Evolutionary conservation across 2,329 filamentous ascomycete genomes (phyloP).

Genomic region (Botryotinia narcissicola): DNA sequence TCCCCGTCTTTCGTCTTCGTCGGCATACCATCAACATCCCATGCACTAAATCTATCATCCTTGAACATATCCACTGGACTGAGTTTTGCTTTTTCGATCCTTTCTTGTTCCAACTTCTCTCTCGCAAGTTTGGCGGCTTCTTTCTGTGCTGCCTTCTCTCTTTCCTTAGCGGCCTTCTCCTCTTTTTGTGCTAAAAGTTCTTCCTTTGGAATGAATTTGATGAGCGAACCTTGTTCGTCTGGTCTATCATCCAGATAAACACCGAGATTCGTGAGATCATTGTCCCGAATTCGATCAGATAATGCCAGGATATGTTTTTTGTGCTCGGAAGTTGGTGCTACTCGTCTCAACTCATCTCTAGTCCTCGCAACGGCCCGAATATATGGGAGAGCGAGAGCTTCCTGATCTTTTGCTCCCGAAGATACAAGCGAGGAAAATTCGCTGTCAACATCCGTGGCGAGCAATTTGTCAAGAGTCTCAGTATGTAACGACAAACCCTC

Average conservation of each 20-base stretch:
- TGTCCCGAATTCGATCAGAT: conserved; percentile 78
- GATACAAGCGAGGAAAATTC: conserved; percentile 49
- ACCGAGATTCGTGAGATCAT: conserved; percentile 75
- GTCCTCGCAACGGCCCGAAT: conserved; percentile 45
- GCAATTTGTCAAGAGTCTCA: conserved; percentile 44
- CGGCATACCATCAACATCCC: conserved; percentile 81
- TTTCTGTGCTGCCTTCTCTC: conserved; percentile 55
- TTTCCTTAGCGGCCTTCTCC: conserved; percentile 59
- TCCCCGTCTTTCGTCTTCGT: conserved; percentile 73
- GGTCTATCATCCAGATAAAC: conserved; percentile 79
- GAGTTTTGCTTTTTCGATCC: conserved; percentile 55
- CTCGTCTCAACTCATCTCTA: conserved; percentile 51
- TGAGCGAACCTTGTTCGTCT: conserved; percentile 66
- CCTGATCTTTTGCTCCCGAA: conserved; percentile 49
- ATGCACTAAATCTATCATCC: conserved; percentile 64
- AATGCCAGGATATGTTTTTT: conserved; percentile 72
- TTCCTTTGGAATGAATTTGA: conserved; percentile 61
- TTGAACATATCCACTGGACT: conserved; percentile 57
- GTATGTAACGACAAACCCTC: conserved; percentile 48
- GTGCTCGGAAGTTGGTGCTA: conserved; percentile 51
- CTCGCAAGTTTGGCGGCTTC: conserved; percentile 37
- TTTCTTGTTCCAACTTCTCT: conserved; percentile 50
- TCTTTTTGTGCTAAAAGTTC: conserved; percentile 58
- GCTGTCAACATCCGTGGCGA: conserved; percentile 45
- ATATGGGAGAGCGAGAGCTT: conserved; percentile 55